Evolutionary conservation across 352 stramenopile genomes (phyloP).

Genomic region (Pythium myriotylum): DNA sequence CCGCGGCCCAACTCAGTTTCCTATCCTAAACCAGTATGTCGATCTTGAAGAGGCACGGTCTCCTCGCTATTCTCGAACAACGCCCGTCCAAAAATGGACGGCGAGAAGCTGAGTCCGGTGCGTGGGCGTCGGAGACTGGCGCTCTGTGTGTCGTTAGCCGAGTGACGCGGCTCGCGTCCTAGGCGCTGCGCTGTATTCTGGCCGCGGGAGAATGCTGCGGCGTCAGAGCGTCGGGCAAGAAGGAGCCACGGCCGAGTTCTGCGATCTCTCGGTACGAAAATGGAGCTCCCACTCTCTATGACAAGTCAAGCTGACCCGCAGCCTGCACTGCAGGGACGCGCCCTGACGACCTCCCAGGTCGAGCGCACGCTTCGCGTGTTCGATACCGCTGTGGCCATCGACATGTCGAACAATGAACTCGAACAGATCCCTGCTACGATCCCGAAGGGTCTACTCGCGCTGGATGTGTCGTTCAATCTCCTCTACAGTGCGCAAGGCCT

Average conservation of each 20-base stretch:
- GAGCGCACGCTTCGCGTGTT: conserved; percentile 73
- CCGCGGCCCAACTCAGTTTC: background rate
- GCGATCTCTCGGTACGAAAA: conserved; percentile 70
- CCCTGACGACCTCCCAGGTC: conserved; percentile 52
- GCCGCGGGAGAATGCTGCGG: conserved; percentile 33
- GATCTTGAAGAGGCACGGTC: too few species aligned
- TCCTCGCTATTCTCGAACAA: too few species aligned
- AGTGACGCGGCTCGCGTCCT: background rate
- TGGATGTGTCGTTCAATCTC: conserved; percentile 78
- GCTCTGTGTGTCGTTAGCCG: background rate
- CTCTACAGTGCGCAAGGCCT: conserved; percentile 48
- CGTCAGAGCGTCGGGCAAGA: conserved; percentile 54
- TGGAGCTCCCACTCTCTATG: too few species aligned
- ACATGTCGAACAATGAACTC: conserved; percentile 81
- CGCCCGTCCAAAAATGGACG: too few species aligned
- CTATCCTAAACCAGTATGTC: too few species aligned
- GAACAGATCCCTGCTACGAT: conserved; percentile 59
- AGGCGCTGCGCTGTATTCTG: background rate
- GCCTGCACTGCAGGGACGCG: conserved; percentile 40
- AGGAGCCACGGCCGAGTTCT: conserved; percentile 59
- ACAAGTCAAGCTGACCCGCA: background rate
- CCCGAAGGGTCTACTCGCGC: conserved; percentile 40
- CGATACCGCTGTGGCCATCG: conserved; percentile 55
- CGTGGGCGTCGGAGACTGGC: too few species aligned
- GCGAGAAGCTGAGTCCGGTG: too few species aligned